Conservation (phyloP, 805 yeast species). For the Priceomyces melissophilus region DNA sequence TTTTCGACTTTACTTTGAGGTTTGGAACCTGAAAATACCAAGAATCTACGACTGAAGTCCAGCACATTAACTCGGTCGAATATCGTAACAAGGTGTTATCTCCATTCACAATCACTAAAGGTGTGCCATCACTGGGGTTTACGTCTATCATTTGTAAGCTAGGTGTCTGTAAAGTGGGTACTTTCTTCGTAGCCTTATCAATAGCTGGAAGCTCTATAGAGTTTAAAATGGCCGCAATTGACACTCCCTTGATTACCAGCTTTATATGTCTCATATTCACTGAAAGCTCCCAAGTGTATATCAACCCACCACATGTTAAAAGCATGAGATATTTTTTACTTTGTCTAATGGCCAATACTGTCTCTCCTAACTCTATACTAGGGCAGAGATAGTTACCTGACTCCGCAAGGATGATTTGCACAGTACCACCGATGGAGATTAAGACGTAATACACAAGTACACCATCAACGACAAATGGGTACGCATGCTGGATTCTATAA, state of each 20-base stretch:
- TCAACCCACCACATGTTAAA: slow-evolving; percentile 48
- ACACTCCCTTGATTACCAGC: slow-evolving; percentile 39
- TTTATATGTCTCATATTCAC: slow-evolving; percentile 15
- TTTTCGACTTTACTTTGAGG: not conserved
- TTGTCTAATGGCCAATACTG: slow-evolving; percentile 38
- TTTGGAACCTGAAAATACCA: slow-evolving; percentile 26
- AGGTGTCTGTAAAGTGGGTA: slow-evolving; percentile 10
- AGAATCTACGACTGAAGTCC: slow-evolving; percentile 49
- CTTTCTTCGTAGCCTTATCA: slow-evolving; percentile 1
- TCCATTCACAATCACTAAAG: slow-evolving; percentile 37
- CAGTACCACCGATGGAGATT: slow-evolving; percentile 56
- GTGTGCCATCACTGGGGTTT: slow-evolving; percentile 34
- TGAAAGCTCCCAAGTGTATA: slow-evolving; percentile 49
- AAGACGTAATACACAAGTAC: slow-evolving; percentile 45
- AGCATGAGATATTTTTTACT: slow-evolving; percentile 33
- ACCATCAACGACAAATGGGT: slow-evolving; percentile 31
- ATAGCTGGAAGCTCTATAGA: slow-evolving; percentile 11
- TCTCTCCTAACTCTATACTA: slow-evolving; percentile 49
- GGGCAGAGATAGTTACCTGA: slow-evolving; percentile 48
- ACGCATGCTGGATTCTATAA: slow-evolving; percentile 47
- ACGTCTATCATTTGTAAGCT: slow-evolving; percentile 28
- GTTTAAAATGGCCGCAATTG: slow-evolving; percentile 54
- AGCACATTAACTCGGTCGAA: slow-evolving; percentile 38
- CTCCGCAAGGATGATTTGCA: slow-evolving; percentile 42
- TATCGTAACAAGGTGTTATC: slow-evolving; percentile 39